Percentiles rank a stretch among this genome's conserved stretches.
phyloP scores from a whole-genome alignment of 73 alveolate genomes.

The Breviolum minutum region DNA sequence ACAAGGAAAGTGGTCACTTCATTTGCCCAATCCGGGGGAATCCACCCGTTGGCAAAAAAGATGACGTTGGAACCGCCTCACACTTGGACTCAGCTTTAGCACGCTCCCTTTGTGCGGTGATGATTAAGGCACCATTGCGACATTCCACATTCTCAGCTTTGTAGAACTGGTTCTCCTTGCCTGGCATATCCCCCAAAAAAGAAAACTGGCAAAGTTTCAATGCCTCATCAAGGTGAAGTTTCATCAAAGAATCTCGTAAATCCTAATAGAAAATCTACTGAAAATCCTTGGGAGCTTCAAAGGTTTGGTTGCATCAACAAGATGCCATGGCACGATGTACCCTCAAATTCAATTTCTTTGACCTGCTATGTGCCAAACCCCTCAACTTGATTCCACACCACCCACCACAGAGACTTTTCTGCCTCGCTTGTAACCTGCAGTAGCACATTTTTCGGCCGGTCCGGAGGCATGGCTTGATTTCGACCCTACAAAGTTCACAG shows the following conservation, averaged over 20 bases:
- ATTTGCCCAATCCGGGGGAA: neutral
- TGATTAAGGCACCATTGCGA: constrained; percentile 41
- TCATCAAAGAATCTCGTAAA: neutral
- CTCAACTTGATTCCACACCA: no score
- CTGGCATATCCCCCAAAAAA: neutral
- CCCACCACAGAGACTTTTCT: neutral
- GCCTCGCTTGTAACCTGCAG: constrained; percentile 23
- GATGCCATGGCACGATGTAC: no score
- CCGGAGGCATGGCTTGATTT: no score
- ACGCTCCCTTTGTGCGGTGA: constrained; percentile 55
- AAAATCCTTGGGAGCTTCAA: no score
- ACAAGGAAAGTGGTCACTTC: no score
- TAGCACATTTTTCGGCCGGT: no score
- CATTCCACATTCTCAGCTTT: constrained; percentile 67
- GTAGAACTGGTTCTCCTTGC: constrained; percentile 67
- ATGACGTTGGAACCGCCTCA: neutral
- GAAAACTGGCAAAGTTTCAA: no score
- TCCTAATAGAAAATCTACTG: no score
- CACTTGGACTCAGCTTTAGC: constrained; percentile 37
- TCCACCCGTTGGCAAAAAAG: neutral
- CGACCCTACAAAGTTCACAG: no score
- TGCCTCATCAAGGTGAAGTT: neutral
- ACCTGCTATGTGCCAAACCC: neutral
- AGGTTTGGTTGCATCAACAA: no score
- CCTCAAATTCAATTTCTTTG: no score